A percentile compares a stretch with the other conserved stretches of the same genome.
phyloP scores from a whole-genome alignment of 1,139 yeast genomes.

The Hanseniaspora uvarum region DNA sequence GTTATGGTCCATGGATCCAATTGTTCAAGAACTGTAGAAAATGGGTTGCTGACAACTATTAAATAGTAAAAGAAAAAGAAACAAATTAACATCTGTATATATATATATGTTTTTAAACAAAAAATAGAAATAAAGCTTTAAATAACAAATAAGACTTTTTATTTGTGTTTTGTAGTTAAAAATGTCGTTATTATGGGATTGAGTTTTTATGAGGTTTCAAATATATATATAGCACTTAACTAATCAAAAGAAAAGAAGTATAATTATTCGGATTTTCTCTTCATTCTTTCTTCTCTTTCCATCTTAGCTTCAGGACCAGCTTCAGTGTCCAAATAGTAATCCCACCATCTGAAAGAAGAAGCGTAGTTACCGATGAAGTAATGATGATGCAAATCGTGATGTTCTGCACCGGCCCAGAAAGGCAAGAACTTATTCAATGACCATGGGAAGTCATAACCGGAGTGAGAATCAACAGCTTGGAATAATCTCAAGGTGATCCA shows the following conservation, averaged over 20 bases:
- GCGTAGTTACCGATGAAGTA: slow-evolving; percentile 88
- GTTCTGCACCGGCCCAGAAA: slow-evolving; percentile 98
- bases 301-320: slow-evolving; percentile 60
- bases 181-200: neutral
- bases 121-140: no score
- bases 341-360: slow-evolving; percentile 92
- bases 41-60: slow-evolving; percentile 57
- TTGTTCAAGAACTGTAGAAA: slow-evolving; percentile 86
- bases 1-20: slow-evolving; percentile 90
- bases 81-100: neutral
- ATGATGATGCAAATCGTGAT: slow-evolving; percentile 93
- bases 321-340: slow-evolving; percentile 69
- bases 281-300: slow-evolving; percentile 51
- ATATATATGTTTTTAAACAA: neutral
- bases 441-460: slow-evolving; percentile 97
- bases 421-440: slow-evolving; percentile 83
- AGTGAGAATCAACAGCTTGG: slow-evolving; percentile 94
- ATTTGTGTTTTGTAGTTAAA: neutral
- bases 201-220: no score
- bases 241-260: neutral
- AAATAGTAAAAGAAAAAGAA: no score
- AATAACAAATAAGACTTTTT: no score
- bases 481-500: slow-evolving; percentile 85
- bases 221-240: no score
- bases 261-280: slow-evolving; percentile 27